phyloP scores from a whole-genome alignment of 2,329 filamentous ascomycete genomes.

The Huntiella moniliformis region DNA sequence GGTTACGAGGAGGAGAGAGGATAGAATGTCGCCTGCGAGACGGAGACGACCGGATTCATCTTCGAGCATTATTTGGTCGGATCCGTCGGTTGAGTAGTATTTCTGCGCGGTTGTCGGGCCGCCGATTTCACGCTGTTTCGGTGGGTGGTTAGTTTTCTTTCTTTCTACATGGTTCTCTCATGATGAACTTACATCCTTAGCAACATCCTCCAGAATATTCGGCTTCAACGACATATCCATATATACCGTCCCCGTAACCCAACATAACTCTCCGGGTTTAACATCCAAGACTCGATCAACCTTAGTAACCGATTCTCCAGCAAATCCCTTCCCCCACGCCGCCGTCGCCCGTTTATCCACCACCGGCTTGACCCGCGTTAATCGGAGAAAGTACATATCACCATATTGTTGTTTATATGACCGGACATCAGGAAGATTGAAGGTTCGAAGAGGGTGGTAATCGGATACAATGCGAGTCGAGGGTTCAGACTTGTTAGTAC shows the following conservation, averaged over 20 bases:
- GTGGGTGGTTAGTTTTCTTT: background rate
- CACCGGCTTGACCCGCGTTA: slow-evolving; percentile 69
- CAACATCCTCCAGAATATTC: slow-evolving; percentile 85
- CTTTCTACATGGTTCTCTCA: background rate
- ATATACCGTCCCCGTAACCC: slow-evolving; percentile 86
- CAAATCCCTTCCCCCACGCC: slow-evolving; percentile 67
- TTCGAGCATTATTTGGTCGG: slow-evolving; percentile 67
- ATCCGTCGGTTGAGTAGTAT: slow-evolving; percentile 45
- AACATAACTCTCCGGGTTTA: slow-evolving; percentile 84
- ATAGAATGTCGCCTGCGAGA: slow-evolving; percentile 52
- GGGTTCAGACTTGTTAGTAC: slow-evolving; percentile 2
- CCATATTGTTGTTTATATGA: slow-evolving; percentile 91
- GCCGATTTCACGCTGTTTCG: slow-evolving; percentile 61
- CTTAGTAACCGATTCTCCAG: slow-evolving; percentile 51
- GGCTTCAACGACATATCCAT: slow-evolving; percentile 96
- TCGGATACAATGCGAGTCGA: slow-evolving; percentile 17
- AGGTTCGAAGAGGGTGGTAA: slow-evolving; percentile 63
- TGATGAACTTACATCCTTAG: slow-evolving; percentile 52
- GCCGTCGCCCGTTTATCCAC: slow-evolving; percentile 57
- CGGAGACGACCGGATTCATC: slow-evolving; percentile 84
- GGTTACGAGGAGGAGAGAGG: slow-evolving; percentile 59
- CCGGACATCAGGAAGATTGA: slow-evolving; percentile 47
- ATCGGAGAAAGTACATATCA: slow-evolving; percentile 90
- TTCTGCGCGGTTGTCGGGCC: slow-evolving; percentile 60
- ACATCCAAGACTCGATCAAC: slow-evolving; percentile 89